These are phyloP conservation scores for Cyberlindnera xylosilytica DNA, from an alignment of 805 yeast species.

Conservation along the genomic window DNA sequence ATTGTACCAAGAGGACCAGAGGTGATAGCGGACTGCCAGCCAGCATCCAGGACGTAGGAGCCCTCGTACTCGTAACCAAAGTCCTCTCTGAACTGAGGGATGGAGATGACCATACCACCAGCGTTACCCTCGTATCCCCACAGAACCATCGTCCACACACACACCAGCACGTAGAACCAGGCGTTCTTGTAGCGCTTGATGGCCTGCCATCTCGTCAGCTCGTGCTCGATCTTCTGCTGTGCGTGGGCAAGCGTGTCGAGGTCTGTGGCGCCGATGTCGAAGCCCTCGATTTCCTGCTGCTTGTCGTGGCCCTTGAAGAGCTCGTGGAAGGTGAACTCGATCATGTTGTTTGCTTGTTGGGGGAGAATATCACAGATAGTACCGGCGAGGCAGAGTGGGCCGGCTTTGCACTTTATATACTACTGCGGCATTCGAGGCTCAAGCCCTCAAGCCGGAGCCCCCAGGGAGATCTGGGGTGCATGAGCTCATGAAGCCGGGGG, in stretches of 20 bases:
- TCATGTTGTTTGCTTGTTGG: no score
- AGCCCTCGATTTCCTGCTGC: slow-evolving; percentile 7
- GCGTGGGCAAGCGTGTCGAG: slow-evolving; percentile 12
- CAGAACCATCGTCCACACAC: slow-evolving; percentile 37
- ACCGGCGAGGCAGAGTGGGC: no score
- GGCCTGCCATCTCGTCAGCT: slow-evolving; percentile 28
- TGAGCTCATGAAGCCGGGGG: no score
- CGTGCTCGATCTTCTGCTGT: slow-evolving; percentile 18
- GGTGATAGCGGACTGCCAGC: slow-evolving; percentile 43
- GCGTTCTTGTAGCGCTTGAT: slow-evolving; percentile 38
- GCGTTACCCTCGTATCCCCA: slow-evolving; percentile 42
- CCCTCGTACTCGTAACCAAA: slow-evolving; percentile 29
- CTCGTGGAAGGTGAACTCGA: no score
- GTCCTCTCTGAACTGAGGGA: slow-evolving; percentile 35
- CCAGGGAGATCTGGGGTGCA: no score
- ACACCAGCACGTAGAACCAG: slow-evolving; percentile 36
- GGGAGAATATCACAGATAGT: no score
- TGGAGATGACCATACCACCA: slow-evolving; percentile 36
- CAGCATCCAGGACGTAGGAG: slow-evolving; percentile 34
- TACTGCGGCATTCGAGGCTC: no score
- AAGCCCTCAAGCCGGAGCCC: no score
- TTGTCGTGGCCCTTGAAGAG: no score
- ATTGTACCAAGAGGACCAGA: slow-evolving; percentile 31
- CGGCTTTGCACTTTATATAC: no score
- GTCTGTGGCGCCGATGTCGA: slow-evolving; percentile 5